These are phyloP conservation scores for Oxalis stricta DNA, from an alignment of 441 rosid genomes.

Conservation along the genomic window DNA sequence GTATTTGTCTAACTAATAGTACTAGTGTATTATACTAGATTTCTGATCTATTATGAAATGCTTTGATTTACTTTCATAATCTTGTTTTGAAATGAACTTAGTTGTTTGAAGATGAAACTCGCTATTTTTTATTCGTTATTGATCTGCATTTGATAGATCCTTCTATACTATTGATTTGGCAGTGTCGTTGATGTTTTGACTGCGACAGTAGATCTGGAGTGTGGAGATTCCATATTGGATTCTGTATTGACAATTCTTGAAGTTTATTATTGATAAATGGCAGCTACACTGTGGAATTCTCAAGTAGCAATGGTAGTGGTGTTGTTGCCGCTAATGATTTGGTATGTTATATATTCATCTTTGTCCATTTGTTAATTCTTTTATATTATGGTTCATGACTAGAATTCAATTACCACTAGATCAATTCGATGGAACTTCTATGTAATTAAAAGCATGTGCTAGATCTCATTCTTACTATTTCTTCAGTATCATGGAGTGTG, in stretches of 20 bases:
- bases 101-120: background rate
- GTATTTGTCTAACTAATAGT: background rate
- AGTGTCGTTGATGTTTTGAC: constrained; percentile 64
- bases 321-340: constrained; percentile 48
- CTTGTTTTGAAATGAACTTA: constrained; percentile 1
- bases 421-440: background rate
- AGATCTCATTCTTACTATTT: too few species aligned
- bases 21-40: background rate
- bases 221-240: constrained; percentile 22
- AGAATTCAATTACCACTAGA: background rate
- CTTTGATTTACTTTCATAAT: background rate
- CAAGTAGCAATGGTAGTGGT: constrained; percentile 68
- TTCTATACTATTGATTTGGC: constrained; percentile 6
- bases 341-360: constrained; percentile 25
- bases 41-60: background rate
- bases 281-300: constrained; percentile 74
- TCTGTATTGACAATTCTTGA: constrained; percentile 20
- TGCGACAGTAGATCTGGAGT: constrained; percentile 48
- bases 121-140: constrained; percentile 2
- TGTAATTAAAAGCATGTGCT: background rate
- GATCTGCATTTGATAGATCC: constrained; percentile 20
- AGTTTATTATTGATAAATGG: constrained; percentile 40
- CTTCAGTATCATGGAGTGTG: background rate
- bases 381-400: background rate
- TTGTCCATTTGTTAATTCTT: background rate